Conservation (phyloP, 106 monocot genomes). For the Platanthera zijinensis region DNA sequence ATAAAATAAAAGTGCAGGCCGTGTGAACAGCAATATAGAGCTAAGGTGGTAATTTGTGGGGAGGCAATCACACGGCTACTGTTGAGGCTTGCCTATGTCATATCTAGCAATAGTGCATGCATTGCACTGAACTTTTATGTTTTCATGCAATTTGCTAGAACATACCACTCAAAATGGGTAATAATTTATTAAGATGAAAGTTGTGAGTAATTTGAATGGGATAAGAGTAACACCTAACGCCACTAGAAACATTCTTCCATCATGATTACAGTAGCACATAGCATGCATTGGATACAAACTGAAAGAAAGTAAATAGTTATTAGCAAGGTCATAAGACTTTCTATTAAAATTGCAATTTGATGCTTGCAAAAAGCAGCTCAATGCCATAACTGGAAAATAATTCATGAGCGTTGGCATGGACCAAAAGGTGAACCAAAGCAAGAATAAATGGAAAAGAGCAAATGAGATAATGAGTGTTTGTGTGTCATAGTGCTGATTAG, state of each 20-base stretch:
- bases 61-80: too few species aligned
- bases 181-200: not conserved
- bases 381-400: not conserved
- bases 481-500: too few species aligned
- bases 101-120: not conserved
- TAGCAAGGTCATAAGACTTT: not conserved
- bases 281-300: not conserved
- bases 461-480: too few species aligned
- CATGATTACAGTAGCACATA: not conserved
- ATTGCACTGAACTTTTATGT: not conserved
- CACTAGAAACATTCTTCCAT: not conserved
- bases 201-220: not conserved
- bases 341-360: not conserved
- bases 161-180: not conserved
- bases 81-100: too few species aligned
- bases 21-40: too few species aligned
- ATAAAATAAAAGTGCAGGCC: too few species aligned
- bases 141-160: not conserved
- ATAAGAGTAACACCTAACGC: not conserved
- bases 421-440: not conserved
- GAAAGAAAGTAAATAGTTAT: not conserved
- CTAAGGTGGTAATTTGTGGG: too few species aligned
- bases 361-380: not conserved
- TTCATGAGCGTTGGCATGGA: not conserved
- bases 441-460: not conserved